A percentile compares a stretch with the other conserved stretches of the same genome.
Evolutionary conservation across 2,329 filamentous ascomycete species (phyloP).

Genomic region (Phaeosphaeriaceae sp.): DNA sequence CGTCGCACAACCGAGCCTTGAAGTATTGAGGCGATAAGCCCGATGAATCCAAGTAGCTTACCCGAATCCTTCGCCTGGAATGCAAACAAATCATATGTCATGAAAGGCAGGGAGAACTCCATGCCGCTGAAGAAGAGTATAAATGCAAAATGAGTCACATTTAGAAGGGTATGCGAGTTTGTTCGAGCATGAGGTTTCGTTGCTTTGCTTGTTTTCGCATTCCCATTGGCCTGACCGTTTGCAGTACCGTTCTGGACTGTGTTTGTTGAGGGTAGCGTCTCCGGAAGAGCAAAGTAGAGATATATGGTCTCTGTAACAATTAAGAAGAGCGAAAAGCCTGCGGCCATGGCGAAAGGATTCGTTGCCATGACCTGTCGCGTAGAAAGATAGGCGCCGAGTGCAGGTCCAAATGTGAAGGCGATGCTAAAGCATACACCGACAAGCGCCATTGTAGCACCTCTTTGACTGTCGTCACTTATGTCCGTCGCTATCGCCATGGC

Average conservation of each 20-base stretch:
- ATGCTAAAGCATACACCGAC: constrained; percentile 97
- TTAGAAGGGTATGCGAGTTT: constrained; percentile 83
- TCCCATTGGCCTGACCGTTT: constrained; percentile 25
- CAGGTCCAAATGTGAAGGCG: constrained; percentile 95
- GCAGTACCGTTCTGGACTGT: constrained; percentile 18
- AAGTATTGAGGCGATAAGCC: constrained; percentile 86
- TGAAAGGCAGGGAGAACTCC: constrained; percentile 96
- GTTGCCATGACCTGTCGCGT: constrained; percentile 77
- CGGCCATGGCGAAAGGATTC: constrained; percentile 93
- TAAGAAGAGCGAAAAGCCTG: constrained; percentile 82
- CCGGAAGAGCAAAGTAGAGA: constrained; percentile 81
- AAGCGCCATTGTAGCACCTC: constrained; percentile 92
- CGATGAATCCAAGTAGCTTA: constrained; percentile 85
- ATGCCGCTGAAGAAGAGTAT: constrained; percentile 97
- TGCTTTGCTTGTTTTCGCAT: constrained; percentile 25
- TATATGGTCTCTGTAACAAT: constrained; percentile 89
- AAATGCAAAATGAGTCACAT: constrained; percentile 86
- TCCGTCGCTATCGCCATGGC: constrained; percentile 96
- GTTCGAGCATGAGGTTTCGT: constrained; percentile 59
- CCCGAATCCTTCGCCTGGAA: constrained; percentile 83
- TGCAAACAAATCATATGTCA: constrained; percentile 92
- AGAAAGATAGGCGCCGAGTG: constrained; percentile 85
- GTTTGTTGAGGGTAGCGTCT: constrained; percentile 71
- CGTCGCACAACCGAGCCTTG: constrained; percentile 91
- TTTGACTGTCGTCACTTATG: constrained; percentile 83